A percentile compares a stretch with the other conserved stretches of the same genome.
Conservation (phyloP, 176 grass and related monocot species). For the Hordeum marinum region DNA sequence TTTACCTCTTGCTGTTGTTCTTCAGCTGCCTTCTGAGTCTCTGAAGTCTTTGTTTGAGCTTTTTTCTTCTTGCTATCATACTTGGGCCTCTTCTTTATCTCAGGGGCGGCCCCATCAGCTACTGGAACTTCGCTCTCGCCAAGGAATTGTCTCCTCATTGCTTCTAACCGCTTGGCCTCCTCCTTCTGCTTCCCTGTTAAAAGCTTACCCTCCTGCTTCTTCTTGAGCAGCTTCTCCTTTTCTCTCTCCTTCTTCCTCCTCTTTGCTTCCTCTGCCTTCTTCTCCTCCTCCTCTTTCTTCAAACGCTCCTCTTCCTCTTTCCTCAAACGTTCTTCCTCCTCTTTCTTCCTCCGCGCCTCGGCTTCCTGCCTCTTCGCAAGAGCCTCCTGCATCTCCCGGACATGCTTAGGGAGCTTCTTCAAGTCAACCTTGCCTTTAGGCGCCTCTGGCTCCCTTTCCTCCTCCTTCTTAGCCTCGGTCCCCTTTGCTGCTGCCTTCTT, state of each 20-base stretch:
- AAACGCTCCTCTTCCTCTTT: constrained; percentile 81
- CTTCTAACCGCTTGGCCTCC: constrained; percentile 80
- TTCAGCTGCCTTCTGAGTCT: constrained; percentile 40
- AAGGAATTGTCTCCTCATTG: constrained; percentile 93
- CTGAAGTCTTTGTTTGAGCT: constrained; percentile 44
- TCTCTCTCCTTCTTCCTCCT: constrained; percentile 80
- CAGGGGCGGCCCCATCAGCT: constrained; percentile 36
- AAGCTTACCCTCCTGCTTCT: constrained; percentile 83
- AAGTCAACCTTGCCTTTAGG: constrained; percentile 71
- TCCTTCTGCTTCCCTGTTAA: constrained; percentile 90
- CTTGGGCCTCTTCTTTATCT: constrained; percentile 84
- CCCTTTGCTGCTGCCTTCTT: constrained; percentile 72
- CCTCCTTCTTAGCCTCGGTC: constrained; percentile 35
- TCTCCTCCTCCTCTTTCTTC: constrained; percentile 66
- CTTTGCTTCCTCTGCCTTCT: constrained; percentile 78
- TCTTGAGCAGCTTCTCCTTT: constrained; percentile 88
- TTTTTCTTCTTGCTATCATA: constrained; percentile 85
- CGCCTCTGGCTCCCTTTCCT: constrained; percentile 56
- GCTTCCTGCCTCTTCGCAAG: constrained; percentile 70
- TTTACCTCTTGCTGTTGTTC: constrained; percentile 44
- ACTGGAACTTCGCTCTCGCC: constrained; percentile 59
- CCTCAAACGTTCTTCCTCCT: constrained; percentile 75
- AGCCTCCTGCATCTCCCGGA: constrained; percentile 85
- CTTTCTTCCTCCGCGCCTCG: constrained; percentile 64
- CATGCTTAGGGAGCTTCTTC: constrained; percentile 78